Conservation (phyloP, 2,329 filamentous ascomycete species). For the Penicillium sp. region DNA sequence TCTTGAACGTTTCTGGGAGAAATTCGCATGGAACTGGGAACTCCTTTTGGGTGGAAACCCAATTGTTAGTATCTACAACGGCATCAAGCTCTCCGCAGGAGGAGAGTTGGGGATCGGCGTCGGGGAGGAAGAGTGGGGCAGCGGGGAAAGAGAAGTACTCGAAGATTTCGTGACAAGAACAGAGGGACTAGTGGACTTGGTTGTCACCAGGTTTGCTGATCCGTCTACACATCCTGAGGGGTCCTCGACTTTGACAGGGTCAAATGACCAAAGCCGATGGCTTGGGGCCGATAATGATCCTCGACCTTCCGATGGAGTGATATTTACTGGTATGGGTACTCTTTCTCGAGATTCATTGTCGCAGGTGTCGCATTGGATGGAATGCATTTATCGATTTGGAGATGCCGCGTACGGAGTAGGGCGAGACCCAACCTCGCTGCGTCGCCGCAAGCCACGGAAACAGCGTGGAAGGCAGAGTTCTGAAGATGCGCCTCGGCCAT, state of each 20-base stretch:
- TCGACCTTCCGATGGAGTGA: constrained; percentile 72
- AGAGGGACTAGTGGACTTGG: constrained; percentile 80
- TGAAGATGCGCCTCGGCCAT: constrained; percentile 16
- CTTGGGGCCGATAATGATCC: constrained; percentile 69
- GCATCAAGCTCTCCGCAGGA: constrained; percentile 82
- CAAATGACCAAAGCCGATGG: constrained; percentile 56
- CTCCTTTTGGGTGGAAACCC: constrained; percentile 89
- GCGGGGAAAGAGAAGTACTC: constrained; percentile 87
- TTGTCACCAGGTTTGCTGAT: constrained; percentile 83
- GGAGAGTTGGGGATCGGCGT: constrained; percentile 93
- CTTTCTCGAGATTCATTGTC: constrained; percentile 69
- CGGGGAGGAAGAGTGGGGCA: constrained; percentile 91
- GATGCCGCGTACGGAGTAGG: constrained; percentile 80
- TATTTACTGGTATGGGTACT: constrained; percentile 79
- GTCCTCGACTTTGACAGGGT: constrained; percentile 13
- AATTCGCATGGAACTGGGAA: constrained; percentile 70
- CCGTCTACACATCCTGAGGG: constrained; percentile 36
- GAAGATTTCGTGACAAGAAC: constrained; percentile 80
- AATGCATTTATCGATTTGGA: constrained; percentile 81
- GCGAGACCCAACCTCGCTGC: constrained; percentile 70
- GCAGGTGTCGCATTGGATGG: constrained; percentile 80
- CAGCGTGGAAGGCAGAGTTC: constrained; percentile 23
- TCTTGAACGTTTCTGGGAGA: constrained; percentile 78
- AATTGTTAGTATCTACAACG: constrained; percentile 72
- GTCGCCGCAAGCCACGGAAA: constrained; percentile 47